phyloP scores from a whole-genome alignment of 2,329 filamentous ascomycete genomes.

The Cucurbitaria berberidis region DNA sequence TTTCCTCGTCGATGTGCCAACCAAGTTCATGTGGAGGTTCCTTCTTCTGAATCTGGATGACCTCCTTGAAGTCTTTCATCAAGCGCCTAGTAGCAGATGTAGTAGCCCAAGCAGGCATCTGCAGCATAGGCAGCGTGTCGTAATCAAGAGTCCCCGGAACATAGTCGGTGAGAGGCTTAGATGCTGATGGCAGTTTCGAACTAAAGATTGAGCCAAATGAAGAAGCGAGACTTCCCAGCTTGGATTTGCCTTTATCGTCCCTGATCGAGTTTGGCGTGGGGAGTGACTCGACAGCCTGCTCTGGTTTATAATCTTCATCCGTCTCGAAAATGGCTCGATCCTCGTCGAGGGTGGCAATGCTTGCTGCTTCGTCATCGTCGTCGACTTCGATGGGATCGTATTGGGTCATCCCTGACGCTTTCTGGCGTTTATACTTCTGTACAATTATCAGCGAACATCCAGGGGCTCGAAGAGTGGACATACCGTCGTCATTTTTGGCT shows the following conservation, averaged over 20 bases:
- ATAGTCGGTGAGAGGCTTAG: constrained; percentile 63
- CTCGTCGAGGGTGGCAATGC: constrained; percentile 58
- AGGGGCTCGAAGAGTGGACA: background rate
- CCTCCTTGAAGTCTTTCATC: constrained; percentile 66
- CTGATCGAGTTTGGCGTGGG: constrained; percentile 34
- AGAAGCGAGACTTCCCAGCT: constrained; percentile 27
- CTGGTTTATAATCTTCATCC: constrained; percentile 10
- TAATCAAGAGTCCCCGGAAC: constrained; percentile 70
- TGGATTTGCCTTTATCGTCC: constrained; percentile 37
- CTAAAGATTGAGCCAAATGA: constrained; percentile 23
- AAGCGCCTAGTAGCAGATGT: constrained; percentile 66
- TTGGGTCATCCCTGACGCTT: constrained; percentile 33
- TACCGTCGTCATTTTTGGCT: constrained; percentile 22
- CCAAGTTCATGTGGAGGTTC: constrained; percentile 71
- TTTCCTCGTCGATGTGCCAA: constrained; percentile 77
- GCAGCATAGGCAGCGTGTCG: constrained; percentile 67
- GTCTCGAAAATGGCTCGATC: constrained; percentile 54
- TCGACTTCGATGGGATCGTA: constrained; percentile 49
- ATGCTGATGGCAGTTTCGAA: constrained; percentile 20
- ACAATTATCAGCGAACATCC: constrained; percentile 8
- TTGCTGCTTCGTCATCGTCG: constrained; percentile 50
- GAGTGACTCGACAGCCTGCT: constrained; percentile 19
- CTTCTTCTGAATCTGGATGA: constrained; percentile 68
- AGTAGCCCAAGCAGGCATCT: constrained; percentile 69
- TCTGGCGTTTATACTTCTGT: constrained; percentile 35